These are phyloP conservation scores for Tulasnella sp. DNA, from an alignment of 768 basidiomycete genomes.

Conservation along the genomic window DNA sequence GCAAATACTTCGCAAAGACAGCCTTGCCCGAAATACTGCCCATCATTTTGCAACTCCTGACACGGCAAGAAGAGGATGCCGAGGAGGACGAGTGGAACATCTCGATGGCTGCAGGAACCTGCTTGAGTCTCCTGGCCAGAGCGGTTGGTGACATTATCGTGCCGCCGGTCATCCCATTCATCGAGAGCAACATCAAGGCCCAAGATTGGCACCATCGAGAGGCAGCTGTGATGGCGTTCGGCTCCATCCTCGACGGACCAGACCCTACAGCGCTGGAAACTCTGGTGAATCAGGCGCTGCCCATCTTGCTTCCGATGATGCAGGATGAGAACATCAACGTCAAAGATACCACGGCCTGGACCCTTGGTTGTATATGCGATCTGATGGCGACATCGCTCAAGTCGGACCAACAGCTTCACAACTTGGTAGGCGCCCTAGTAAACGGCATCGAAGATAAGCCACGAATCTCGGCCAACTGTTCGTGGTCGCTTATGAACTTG, in stretches of 20 bases:
- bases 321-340: conserved; percentile 71
- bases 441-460: conserved; percentile 67
- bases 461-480: conserved; percentile 84
- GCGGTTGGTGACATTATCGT: conserved; percentile 89
- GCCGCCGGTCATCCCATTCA: conserved; percentile 90
- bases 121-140: conserved; percentile 75
- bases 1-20: conserved; percentile 85
- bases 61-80: conserved; percentile 90
- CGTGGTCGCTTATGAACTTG: conserved; percentile 93
- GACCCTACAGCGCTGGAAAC: conserved; percentile 79
- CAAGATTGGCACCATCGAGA: conserved; percentile 93
- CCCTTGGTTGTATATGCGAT: conserved; percentile 90
- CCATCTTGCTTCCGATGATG: conserved; percentile 94
- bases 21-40: conserved; percentile 92
- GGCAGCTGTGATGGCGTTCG: conserved; percentile 97
- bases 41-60: conserved; percentile 77
- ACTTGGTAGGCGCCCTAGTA: conserved; percentile 74
- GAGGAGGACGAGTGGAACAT: conserved; percentile 99
- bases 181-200: conserved; percentile 87
- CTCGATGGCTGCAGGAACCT: conserved; percentile 92
- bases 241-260: conserved; percentile 93
- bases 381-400: conserved; percentile 76
- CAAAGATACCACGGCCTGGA: conserved; percentile 97
- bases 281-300: conserved; percentile 87
- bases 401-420: conserved; percentile 76